phyloP scores from a whole-genome alignment of 78 protist species.

The Dictyostelium capitatum region DNA sequence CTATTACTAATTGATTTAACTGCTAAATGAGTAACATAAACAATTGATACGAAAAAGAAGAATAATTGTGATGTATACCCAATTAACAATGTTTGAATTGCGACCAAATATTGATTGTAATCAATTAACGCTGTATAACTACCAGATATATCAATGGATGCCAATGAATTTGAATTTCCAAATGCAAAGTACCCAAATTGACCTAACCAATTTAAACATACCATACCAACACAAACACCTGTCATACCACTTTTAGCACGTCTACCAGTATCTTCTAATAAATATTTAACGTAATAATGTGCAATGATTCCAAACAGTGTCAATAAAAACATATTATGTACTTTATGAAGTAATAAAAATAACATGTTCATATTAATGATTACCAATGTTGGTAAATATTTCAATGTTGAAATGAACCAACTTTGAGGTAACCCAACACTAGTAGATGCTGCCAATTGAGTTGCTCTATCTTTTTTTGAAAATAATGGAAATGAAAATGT shows the following conservation, averaged over 20 bases:
- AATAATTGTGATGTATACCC: constrained; percentile 71
- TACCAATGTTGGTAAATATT: constrained; percentile 55
- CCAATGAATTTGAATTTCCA: constrained; percentile 86
- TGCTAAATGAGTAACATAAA: constrained; percentile 25
- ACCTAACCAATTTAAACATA: constrained; percentile 80
- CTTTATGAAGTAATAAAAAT: constrained; percentile 58
- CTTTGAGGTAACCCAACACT: constrained; percentile 3
- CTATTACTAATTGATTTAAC: constrained; percentile 23
- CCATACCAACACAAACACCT: constrained; percentile 71
- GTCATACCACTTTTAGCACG: constrained; percentile 64
- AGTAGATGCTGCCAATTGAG: not conserved
- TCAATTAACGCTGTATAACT: constrained; percentile 84
- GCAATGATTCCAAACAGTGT: constrained; percentile 42
- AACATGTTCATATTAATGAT: constrained; percentile 40
- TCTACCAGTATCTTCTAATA: constrained; percentile 69
- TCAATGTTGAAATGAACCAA: constrained; percentile 68
- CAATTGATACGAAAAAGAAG: constrained; percentile 44
- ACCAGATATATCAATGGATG: constrained; percentile 88
- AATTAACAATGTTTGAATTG: constrained; percentile 55
- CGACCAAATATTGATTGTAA: constrained; percentile 78
- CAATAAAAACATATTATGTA: constrained; percentile 79
- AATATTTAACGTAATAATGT: constrained; percentile 37
- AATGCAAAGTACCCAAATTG: constrained; percentile 81
- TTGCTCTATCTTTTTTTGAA: constrained; percentile 43
- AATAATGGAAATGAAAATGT: constrained; percentile 60